phyloP scores from a whole-genome alignment of 495 filamentous ascomycete genomes.

The Tuber indicum region DNA sequence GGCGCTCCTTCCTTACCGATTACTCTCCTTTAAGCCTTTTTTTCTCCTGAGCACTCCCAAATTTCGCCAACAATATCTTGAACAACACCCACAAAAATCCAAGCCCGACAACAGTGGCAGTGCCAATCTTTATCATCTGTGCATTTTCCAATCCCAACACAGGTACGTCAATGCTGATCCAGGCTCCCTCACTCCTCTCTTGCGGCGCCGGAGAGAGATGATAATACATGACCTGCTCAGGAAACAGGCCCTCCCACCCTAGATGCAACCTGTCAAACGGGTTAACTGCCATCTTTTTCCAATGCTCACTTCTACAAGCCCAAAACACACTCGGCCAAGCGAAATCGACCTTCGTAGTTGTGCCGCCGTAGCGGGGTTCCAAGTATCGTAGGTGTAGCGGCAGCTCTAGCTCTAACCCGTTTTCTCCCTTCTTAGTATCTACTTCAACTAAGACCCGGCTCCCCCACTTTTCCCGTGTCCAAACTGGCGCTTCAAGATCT shows the following conservation, averaged over 20 bases:
- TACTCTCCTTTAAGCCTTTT: conserved; percentile 15
- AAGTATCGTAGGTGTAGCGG: conserved; percentile 87
- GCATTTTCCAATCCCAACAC: conserved; percentile 60
- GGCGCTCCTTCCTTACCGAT: conserved; percentile 12
- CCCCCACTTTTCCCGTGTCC: conserved; percentile 71
- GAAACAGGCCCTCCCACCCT: conserved; percentile 83
- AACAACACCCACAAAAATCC: conserved; percentile 72
- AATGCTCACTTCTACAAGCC: conserved; percentile 72
- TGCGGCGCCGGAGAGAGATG: conserved; percentile 59
- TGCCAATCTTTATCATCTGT: conserved; percentile 62
- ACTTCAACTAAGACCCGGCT: conserved; percentile 72
- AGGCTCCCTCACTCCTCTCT: conserved; percentile 14
- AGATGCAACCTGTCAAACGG: conserved; percentile 80
- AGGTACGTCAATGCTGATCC: conserved; percentile 51
- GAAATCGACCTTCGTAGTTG: conserved; percentile 53
- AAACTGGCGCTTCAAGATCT: conserved; percentile 89
- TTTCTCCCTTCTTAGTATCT: conserved; percentile 18
- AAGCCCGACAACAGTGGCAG: conserved; percentile 58
- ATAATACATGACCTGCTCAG: conserved; percentile 74
- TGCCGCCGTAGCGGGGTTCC: conserved; percentile 48
- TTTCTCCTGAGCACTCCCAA: conserved; percentile 8
- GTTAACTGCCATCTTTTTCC: conserved; percentile 63
- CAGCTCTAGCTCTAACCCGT: conserved; percentile 49
- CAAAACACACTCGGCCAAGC: conserved; percentile 78
- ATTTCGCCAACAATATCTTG: conserved; percentile 49